Conservation (phyloP, 2,329 filamentous ascomycete species). For the Cytospora paraplurivora region DNA sequence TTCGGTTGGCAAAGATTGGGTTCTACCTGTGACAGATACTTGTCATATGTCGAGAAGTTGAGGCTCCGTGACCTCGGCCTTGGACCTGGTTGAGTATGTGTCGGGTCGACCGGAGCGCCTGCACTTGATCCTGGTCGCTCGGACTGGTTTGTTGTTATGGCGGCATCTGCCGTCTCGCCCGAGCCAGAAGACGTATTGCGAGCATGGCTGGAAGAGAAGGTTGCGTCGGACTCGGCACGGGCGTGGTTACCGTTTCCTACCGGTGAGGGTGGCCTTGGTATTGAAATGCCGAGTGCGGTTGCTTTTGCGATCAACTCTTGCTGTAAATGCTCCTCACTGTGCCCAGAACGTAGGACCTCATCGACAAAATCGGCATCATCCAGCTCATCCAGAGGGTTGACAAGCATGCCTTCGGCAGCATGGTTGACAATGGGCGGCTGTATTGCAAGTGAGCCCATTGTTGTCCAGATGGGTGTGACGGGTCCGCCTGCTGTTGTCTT, state of each 20-base stretch:
- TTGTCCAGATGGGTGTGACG: conserved; percentile 8
- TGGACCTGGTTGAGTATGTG: conserved; percentile 31
- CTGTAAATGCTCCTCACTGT: conserved; percentile 45
- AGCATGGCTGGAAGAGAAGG: conserved; percentile 44
- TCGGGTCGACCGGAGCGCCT: conserved; percentile 29
- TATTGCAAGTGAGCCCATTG: conserved; percentile 33
- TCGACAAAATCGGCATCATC: conserved; percentile 43
- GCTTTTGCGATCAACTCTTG: conserved; percentile 40
- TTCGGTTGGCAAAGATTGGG: conserved; percentile 47
- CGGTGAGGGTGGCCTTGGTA: conserved; percentile 35
- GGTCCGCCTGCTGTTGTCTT: conserved; percentile 21
- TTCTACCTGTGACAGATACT: conserved; percentile 50
- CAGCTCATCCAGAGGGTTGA: conserved; percentile 37
- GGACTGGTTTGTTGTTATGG: conserved; percentile 48
- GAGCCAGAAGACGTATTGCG: conserved; percentile 49
- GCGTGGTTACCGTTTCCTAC: conserved; percentile 42
- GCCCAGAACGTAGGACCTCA: conserved; percentile 41
- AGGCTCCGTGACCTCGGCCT: conserved; percentile 43
- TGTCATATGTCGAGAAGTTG: conserved; percentile 55
- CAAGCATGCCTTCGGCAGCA: conserved; percentile 21
- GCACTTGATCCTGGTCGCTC: conserved; percentile 35
- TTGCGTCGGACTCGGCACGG: conserved; percentile 46
- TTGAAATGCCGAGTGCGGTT: conserved; percentile 40
- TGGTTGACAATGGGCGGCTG: conserved; percentile 27
- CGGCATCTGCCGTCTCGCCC: conserved; percentile 43